These are phyloP conservation scores for Bretschneidera sinensis DNA, from an alignment of 345 rosid species.

Conservation along the genomic window DNA sequence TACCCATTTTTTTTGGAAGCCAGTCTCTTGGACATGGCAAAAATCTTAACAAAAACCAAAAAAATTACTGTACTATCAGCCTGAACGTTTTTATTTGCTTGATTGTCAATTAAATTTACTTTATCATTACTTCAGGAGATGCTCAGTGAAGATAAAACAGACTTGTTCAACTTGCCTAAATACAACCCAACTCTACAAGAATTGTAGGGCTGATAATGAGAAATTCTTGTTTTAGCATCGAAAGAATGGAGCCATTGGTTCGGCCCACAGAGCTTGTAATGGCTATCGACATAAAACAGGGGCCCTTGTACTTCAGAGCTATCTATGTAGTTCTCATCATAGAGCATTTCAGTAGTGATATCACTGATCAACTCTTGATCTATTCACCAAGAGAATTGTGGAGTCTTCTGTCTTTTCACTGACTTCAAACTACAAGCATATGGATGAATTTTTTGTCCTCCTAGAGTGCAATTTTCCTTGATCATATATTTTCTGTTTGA, in stretches of 20 bases:
- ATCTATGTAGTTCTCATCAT: slow-evolving; percentile 8
- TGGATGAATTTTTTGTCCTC: too few relatives aligned
- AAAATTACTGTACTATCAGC: too few relatives aligned
- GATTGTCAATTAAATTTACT: background rate
- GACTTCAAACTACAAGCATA: too few relatives aligned
- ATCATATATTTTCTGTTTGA: too few relatives aligned
- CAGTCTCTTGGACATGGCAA: slow-evolving; percentile 33
- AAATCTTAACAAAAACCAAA: slow-evolving; percentile 21
- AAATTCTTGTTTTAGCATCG: slow-evolving; percentile 11
- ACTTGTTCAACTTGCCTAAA: slow-evolving; percentile 35
- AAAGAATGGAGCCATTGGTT: background rate
- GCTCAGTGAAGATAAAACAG: slow-evolving; percentile 29
- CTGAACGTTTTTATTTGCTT: too few relatives aligned
- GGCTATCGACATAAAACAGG: background rate
- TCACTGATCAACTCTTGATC: background rate
- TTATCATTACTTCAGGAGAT: slow-evolving; percentile 18
- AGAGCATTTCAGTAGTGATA: slow-evolving; percentile 17
- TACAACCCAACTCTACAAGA: slow-evolving; percentile 21
- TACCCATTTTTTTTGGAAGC: slow-evolving; percentile 21
- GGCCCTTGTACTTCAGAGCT: slow-evolving; percentile 1
- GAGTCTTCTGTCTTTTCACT: background rate
- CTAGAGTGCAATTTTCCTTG: too few relatives aligned
- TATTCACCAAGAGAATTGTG: background rate
- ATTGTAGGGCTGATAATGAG: slow-evolving; percentile 5
- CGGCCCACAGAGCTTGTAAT: background rate